Evolutionary conservation across 148 eudicot genomes (phyloP), one percentile per base, ranked within the genome.

Genomic region (Nyssa sinensis): DNA sequence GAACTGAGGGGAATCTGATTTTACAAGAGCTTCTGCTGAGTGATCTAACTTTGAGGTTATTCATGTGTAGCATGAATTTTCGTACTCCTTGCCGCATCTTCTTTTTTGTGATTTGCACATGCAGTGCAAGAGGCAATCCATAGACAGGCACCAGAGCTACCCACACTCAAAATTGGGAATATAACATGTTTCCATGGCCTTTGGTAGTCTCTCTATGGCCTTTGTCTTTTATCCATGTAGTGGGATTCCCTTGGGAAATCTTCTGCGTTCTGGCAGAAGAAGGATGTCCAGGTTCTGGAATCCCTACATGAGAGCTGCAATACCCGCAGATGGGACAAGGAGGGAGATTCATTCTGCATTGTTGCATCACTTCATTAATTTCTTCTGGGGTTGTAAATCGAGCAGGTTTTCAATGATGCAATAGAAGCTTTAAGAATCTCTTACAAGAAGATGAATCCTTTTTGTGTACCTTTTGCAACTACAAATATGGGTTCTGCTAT

Each of bases 401-500:
- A 32, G 60, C 96, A 94, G 98, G 97, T 92, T 49, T 94, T 94
- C 70, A 77, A 84, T 69, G 97, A 94, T 79, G 97, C 92, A 41
- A 80, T 94, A 76, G 97, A 89, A 88, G 97, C 96, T 78, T 88
- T 94, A 66, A 88, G 92, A 74, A 68, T 94, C 75, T 94, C 98
- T 53, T 94, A 90, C 84, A 90, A 78, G 86, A 94, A 94, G 90
- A 90, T 94, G 94, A 94, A 89, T 84, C 97, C 98, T 49, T 94
- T 94, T 63, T 92, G 94, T 69, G 97, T 94, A 70, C 97, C 98
- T 49, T 92, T 92, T 80, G 93, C 96, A 68, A 89, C 97, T 10
- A 90, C 98, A 75, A 94, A 94, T 79, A 94, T 94, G 98, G 98
- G 98, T 65, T 94, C 98, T 76, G 98, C 98, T 78, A 87, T 94